Evolutionary conservation across 2,329 filamentous ascomycete species (phyloP).

Genomic region (Venturia aucupariae): DNA sequence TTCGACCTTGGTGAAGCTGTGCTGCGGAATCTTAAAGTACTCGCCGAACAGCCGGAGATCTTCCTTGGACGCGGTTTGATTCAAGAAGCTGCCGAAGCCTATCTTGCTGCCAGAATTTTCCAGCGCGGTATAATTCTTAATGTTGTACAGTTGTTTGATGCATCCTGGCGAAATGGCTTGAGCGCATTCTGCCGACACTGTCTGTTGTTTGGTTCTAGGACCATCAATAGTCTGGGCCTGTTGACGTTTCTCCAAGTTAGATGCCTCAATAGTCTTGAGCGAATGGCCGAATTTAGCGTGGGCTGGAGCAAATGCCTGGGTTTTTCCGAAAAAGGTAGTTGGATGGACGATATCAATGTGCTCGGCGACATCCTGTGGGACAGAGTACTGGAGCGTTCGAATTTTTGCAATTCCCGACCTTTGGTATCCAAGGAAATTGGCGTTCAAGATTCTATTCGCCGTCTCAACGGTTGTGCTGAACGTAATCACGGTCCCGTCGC

Average conservation of each 20-base stretch:
- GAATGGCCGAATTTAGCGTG: background rate
- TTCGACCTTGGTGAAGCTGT: constrained; percentile 11
- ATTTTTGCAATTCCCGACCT: constrained; percentile 23
- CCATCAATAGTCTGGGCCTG: background rate
- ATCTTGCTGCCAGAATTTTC: constrained; percentile 22
- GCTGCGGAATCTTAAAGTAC: background rate
- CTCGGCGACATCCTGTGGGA: constrained; percentile 45
- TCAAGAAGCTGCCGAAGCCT: constrained; percentile 6
- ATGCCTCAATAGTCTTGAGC: background rate
- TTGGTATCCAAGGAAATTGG: constrained; percentile 31
- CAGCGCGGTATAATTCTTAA: constrained; percentile 32
- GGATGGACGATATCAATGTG: constrained; percentile 56
- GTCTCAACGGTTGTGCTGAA: constrained; percentile 33
- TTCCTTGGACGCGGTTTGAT: background rate
- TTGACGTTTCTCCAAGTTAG: background rate
- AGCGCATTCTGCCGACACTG: constrained; percentile 26
- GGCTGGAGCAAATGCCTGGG: background rate
- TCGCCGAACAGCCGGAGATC: background rate
- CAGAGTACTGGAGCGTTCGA: constrained; percentile 50
- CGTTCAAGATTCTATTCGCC: constrained; percentile 38
- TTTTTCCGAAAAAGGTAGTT: constrained; percentile 36
- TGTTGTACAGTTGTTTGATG: constrained; percentile 38
- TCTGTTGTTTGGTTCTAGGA: background rate
- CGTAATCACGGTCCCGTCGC: constrained; percentile 35
- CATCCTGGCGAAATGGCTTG: constrained; percentile 37